These are phyloP conservation scores for Erucastrum elatum DNA, from an alignment of 345 rosid genomes.

Conservation along the genomic window DNA sequence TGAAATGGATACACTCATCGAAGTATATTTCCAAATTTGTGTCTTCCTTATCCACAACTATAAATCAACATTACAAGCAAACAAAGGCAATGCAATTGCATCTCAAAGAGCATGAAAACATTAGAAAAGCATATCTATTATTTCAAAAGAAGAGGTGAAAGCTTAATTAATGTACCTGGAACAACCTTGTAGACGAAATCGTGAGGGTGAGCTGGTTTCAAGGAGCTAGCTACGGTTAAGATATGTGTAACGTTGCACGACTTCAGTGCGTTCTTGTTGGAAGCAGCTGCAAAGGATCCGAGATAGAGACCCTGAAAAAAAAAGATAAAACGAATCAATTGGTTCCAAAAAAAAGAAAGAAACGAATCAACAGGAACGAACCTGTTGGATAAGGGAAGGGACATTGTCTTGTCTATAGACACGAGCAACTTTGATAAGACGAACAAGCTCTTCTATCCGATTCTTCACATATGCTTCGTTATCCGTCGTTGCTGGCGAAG, in stretches of 20 bases:
- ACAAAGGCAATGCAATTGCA: too few species aligned
- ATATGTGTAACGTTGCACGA: constrained; percentile 46
- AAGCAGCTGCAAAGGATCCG: constrained; percentile 53
- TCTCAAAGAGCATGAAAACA: too few species aligned
- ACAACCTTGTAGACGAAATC: constrained; percentile 49
- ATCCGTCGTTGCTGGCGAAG: constrained; percentile 32
- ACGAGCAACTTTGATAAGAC: constrained; percentile 44
- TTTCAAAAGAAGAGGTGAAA: too few species aligned
- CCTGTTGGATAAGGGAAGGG: constrained; percentile 57
- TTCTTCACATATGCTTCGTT: constrained; percentile 42
- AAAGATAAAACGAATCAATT: too few species aligned
- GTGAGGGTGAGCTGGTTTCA: constrained; percentile 43
- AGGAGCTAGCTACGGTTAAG: constrained; percentile 47
- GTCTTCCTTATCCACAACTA: constrained; percentile 64
- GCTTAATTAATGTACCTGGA: constrained; percentile 48
- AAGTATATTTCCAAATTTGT: constrained; percentile 57
- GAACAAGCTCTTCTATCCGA: constrained; percentile 51
- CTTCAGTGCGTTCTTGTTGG: constrained; percentile 45
- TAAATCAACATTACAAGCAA: too few species aligned
- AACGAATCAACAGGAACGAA: too few species aligned
- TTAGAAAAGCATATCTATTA: too few species aligned
- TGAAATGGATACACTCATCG: constrained; percentile 65
- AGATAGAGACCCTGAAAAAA: constrained; percentile 55
- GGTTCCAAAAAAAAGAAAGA: too few species aligned
- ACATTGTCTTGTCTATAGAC: constrained; percentile 48